Conservation (phyloP, 441 rosid genomes). For the Populus tomentosa region DNA sequence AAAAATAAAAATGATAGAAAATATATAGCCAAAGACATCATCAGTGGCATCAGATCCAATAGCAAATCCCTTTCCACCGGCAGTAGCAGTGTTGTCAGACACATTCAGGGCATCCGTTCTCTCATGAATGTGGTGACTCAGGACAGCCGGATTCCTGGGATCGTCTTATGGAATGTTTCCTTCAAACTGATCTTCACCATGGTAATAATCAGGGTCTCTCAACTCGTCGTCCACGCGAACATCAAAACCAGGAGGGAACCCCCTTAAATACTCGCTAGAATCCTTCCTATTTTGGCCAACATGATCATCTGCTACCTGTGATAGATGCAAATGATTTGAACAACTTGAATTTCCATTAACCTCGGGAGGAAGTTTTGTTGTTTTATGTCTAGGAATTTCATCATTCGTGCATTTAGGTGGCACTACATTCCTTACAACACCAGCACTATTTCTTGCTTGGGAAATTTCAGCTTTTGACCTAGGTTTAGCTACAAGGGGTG, state of each 20-base stretch:
- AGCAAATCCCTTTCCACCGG: too few species aligned
- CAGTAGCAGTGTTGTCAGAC: too few species aligned
- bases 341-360: slow-evolving; percentile 38
- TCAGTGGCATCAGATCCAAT: too few species aligned
- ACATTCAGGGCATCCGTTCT: too few species aligned
- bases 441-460: slow-evolving; percentile 29
- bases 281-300: slow-evolving; percentile 60
- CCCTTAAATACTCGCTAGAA: slow-evolving; percentile 59
- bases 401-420: slow-evolving; percentile 30
- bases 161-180: slow-evolving; percentile 2
- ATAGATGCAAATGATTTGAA: slow-evolving; percentile 42
- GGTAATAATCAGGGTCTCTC: slow-evolving; percentile 61
- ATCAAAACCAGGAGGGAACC: slow-evolving; percentile 95
- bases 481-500: slow-evolving; percentile 31
- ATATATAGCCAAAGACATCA: too few species aligned
- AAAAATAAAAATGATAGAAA: too few species aligned
- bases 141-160: too few species aligned
- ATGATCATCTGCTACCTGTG: slow-evolving; percentile 44
- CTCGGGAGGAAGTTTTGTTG: slow-evolving; percentile 23
- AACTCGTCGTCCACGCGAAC: slow-evolving; percentile 88
- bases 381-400: slow-evolving; percentile 40
- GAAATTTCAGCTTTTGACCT: slow-evolving; percentile 28
- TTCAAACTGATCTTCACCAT: slow-evolving; percentile 65
- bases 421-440: slow-evolving; percentile 32
- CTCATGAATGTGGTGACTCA: too few species aligned